Evolutionary conservation across 257 asterid genomes (phyloP), one percentile per base, ranked within the genome.

Genomic region (Handroanthus guayacan): DNA sequence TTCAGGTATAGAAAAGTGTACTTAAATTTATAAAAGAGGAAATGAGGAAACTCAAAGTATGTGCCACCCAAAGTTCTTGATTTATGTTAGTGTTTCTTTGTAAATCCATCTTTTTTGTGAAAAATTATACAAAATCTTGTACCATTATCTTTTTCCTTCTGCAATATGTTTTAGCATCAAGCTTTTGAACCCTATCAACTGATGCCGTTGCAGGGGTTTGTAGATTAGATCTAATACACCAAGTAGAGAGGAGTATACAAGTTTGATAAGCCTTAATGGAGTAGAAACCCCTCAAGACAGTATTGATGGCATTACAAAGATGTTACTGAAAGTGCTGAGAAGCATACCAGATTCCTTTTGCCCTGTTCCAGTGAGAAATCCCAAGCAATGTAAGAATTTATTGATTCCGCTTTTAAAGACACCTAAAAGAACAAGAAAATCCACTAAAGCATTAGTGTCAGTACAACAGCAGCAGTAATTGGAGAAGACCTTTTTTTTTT

Each of bases 291-390:
- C 48, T 76, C 54, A 5, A 63, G 74, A 67, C 45, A 51, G 31
- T 76, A 78, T 16, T 69, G 31, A 25, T 25, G 48, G 36, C 62
- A 60, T 34, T 6, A 73, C 5, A 70, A 51, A 65, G 69, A 31
- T 69, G 68, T 48, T 41, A 71, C 65, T 20, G 39, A 9, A 75
- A 68, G 83, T 60, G 62, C 64, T 57, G 55, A 75, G 88, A 80
- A 81, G 75, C 69, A 74, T 91, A 95, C 97, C 98, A 83, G 54
- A 88, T 74, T 94, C 86, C 91, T 74, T 82, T 91, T 93, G 76
- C 99, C 97, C 86, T 91, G 98, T 69, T 87, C 90, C 89, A 95
- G 81, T n/a, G 97, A 82, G 81, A 95, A 95, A 84, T 95, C 99
- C 97, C 99, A 95, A 71, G 97, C 99, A 82, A 95, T 87, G 82